Conservation (phyloP, 805 yeast species). For the Spathaspora hagerdaliae region DNA sequence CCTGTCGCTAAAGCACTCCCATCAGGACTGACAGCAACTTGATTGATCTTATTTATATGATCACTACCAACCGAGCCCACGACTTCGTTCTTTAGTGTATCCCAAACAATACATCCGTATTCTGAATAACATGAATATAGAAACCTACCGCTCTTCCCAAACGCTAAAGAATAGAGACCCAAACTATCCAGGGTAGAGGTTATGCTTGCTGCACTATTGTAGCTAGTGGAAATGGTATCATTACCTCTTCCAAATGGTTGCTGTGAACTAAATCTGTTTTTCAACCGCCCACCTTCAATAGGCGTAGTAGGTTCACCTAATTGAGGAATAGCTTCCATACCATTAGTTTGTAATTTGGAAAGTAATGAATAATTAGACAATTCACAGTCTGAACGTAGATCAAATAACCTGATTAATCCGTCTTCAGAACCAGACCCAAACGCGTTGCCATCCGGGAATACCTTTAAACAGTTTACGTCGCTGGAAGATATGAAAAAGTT, state of each 20-base stretch:
- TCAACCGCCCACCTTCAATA: neutral
- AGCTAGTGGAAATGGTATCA: neutral
- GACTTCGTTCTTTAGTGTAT: constrained; percentile 57
- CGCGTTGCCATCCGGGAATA: constrained; percentile 67
- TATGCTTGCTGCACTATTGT: neutral
- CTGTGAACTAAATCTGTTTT: constrained; percentile 9
- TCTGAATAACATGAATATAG: constrained; percentile 76
- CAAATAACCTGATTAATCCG: constrained; percentile 66
- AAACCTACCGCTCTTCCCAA: constrained; percentile 69
- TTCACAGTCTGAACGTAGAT: constrained; percentile 72
- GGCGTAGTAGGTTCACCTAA: constrained; percentile 3
- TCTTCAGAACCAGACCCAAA: constrained; percentile 79
- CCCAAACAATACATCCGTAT: constrained; percentile 75
- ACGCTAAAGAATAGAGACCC: constrained; percentile 72
- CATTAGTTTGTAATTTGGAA: neutral
- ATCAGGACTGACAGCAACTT: constrained; percentile 64
- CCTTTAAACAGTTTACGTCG: constrained; percentile 59
- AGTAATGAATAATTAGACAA: constrained; percentile 43
- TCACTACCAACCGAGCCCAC: constrained; percentile 54
- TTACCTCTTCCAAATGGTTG: neutral
- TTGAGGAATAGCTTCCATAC: neutral
- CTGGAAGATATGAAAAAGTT: constrained; percentile 51
- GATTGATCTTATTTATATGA: constrained; percentile 49
- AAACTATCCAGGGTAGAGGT: constrained; percentile 46
- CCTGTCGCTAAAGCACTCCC: constrained; percentile 74